Conservation (phyloP, 192 early-diverging fungal genomes). For the Rhizoclosmatium globosum region DNA sequence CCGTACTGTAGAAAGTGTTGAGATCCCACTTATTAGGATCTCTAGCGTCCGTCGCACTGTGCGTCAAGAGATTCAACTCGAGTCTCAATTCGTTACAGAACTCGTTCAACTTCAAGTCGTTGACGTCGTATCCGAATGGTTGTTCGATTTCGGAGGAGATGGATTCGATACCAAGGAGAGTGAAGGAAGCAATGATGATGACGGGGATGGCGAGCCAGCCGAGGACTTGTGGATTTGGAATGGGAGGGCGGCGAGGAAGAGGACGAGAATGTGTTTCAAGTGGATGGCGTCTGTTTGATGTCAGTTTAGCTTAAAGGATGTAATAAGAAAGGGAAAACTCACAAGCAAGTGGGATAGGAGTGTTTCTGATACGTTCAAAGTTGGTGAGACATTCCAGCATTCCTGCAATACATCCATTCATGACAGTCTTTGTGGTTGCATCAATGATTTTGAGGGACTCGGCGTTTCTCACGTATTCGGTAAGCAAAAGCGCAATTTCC, state of each 20-base stretch:
- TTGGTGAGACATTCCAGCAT: slow-evolving; percentile 66
- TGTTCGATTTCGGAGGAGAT: slow-evolving; percentile 88
- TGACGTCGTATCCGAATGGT: slow-evolving; percentile 81
- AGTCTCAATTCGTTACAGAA: slow-evolving; percentile 47
- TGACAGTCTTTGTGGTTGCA: slow-evolving; percentile 42
- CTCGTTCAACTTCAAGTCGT: slow-evolving; percentile 64
- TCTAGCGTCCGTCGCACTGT: not conserved
- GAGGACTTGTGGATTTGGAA: slow-evolving; percentile 63
- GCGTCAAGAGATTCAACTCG: slow-evolving; percentile 40
- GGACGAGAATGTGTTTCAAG: slow-evolving; percentile 70
- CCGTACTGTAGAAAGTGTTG: not conserved
- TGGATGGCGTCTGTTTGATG: slow-evolving; percentile 53
- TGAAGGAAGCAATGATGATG: slow-evolving; percentile 73
- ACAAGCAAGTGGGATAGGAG: slow-evolving; percentile 77
- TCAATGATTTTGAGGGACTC: slow-evolving; percentile 40
- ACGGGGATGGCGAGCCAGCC: slow-evolving; percentile 67
- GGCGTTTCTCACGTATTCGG: slow-evolving; percentile 29
- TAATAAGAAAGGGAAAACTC: no score
- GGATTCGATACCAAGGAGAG: slow-evolving; percentile 77
- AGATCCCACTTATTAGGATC: slow-evolving; percentile 12
- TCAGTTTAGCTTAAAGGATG: no score
- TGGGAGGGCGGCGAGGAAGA: slow-evolving; percentile 69
- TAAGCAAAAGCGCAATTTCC: slow-evolving; percentile 23
- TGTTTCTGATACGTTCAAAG: slow-evolving; percentile 74
- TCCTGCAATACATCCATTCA: slow-evolving; percentile 42